Evolutionary conservation across 176 grass and related monocot genomes (phyloP).

Genomic region (Eragrostis curvula): DNA sequence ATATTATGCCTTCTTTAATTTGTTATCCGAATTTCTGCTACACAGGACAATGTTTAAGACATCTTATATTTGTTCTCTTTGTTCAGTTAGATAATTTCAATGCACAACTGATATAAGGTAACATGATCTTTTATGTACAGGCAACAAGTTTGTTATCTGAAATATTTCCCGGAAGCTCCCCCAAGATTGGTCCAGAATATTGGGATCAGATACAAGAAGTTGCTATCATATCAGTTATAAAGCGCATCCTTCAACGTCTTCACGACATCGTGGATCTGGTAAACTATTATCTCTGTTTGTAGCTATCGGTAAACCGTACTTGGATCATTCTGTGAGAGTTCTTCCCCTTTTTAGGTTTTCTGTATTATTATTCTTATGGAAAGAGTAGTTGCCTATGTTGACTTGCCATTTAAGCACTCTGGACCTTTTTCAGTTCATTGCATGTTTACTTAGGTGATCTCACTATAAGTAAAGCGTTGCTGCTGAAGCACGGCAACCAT

Average conservation of each 20-base stretch:
- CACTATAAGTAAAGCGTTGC: conserved; percentile 24
- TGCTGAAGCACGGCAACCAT: conserved; percentile 25
- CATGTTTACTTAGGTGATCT: conserved; percentile 35
- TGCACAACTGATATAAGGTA: conserved; percentile 3
- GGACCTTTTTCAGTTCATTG: conserved; percentile 14
- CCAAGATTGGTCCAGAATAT: conserved; percentile 74
- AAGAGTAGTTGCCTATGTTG: conserved; percentile 5
- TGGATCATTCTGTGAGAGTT: conserved; percentile 10
- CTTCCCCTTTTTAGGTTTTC: conserved; percentile 44
- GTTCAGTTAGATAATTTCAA: conserved; percentile 4
- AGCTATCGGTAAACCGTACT: conserved; percentile 38
- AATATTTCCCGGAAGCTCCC: conserved; percentile 74
- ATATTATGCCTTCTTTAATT: conserved; percentile 28
- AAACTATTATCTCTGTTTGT: conserved; percentile 47
- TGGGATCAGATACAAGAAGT: conserved; percentile 99
- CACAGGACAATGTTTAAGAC: conserved; percentile 18
- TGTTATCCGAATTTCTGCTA: conserved; percentile 22
- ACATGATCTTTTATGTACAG: conserved; percentile 42
- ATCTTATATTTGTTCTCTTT: conserved; percentile 22
- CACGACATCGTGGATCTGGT: conserved; percentile 77
- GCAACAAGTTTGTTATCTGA: conserved; percentile 79
- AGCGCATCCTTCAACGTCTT: conserved; percentile 70
- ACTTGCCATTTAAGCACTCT: conserved; percentile 4
- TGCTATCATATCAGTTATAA: conserved; percentile 79
- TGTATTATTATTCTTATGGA: conserved; percentile 8